A percentile compares a stretch with the other conserved stretches of the same genome.
phyloP scores from a whole-genome alignment of 2,329 filamentous ascomycete genomes.

The Hypoxylon sp. region DNA sequence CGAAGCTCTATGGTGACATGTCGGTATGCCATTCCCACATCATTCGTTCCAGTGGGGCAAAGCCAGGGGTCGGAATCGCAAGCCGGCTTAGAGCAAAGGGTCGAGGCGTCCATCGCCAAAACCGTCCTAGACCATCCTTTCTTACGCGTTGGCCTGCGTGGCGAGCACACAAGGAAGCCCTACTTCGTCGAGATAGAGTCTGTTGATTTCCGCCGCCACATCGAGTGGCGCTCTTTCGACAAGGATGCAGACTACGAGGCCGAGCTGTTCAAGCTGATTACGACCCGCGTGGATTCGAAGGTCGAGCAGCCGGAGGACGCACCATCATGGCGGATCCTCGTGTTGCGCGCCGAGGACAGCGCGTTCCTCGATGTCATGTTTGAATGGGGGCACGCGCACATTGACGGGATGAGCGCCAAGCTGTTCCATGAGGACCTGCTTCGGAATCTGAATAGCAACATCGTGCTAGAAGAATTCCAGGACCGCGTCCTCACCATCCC shows the following conservation, averaged over 20 bases:
- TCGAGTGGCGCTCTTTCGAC: slow-evolving; percentile 34
- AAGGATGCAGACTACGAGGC: slow-evolving; percentile 27
- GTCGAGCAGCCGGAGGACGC: slow-evolving; percentile 24
- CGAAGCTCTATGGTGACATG: slow-evolving; percentile 39
- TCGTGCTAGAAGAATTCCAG: slow-evolving; percentile 3
- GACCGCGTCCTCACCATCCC: slow-evolving; percentile 37
- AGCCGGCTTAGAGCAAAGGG: slow-evolving; percentile 2
- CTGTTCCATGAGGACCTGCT: slow-evolving; percentile 39
- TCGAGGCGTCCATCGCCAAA: slow-evolving; percentile 37
- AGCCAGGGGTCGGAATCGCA: slow-evolving; percentile 3
- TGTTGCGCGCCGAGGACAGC: slow-evolving; percentile 19
- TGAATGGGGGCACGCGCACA: slow-evolving; percentile 36
- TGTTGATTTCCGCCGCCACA: slow-evolving; percentile 37
- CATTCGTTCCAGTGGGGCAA: background rate
- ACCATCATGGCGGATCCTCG: slow-evolving; percentile 31
- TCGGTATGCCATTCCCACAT: slow-evolving; percentile 31
- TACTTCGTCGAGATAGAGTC: slow-evolving; percentile 35
- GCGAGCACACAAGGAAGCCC: slow-evolving; percentile 37
- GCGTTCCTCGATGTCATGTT: slow-evolving; percentile 37
- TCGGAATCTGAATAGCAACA: slow-evolving; percentile 23
- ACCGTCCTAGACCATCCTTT: slow-evolving; percentile 37
- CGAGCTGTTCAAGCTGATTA: slow-evolving; percentile 13
- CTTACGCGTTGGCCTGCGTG: slow-evolving; percentile 37
- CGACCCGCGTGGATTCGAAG: slow-evolving; percentile 25
- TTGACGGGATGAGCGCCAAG: slow-evolving; percentile 41